Evolutionary conservation across 2,329 filamentous ascomycete species (phyloP).

Genomic region (Karstenula rhodostoma): DNA sequence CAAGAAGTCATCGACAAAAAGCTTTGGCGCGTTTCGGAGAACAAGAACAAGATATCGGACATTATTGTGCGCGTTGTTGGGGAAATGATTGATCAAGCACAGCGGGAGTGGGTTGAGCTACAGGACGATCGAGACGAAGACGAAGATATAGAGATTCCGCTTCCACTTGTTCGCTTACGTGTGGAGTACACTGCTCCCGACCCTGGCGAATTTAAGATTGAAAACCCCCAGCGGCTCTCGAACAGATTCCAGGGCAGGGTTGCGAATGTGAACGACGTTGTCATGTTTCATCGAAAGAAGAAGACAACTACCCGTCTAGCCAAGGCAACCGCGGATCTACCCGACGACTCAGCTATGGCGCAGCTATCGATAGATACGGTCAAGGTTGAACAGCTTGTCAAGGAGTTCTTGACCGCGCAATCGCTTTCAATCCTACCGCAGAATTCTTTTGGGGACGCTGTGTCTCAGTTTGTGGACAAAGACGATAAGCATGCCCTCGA

Average conservation of each 20-base stretch:
- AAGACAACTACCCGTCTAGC: slow-evolving; percentile 53
- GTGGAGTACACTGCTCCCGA: slow-evolving; percentile 90
- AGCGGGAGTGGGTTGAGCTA: slow-evolving; percentile 79
- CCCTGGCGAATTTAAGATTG: slow-evolving; percentile 84
- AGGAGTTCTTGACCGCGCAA: slow-evolving; percentile 85
- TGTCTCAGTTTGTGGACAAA: slow-evolving; percentile 91
- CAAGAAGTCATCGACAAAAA: slow-evolving; percentile 77
- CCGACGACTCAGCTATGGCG: slow-evolving; percentile 70
- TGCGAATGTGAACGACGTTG: slow-evolving; percentile 91
- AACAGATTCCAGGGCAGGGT: slow-evolving; percentile 90
- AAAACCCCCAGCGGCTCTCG: slow-evolving; percentile 96
- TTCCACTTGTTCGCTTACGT: slow-evolving; percentile 86
- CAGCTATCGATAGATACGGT: slow-evolving; percentile 74
- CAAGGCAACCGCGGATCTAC: slow-evolving; percentile 62
- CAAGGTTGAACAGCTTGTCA: slow-evolving; percentile 87
- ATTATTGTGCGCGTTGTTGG: slow-evolving; percentile 81
- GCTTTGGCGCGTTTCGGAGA: slow-evolving; percentile 82
- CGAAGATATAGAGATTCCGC: slow-evolving; percentile 69
- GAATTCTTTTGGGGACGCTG: slow-evolving; percentile 90
- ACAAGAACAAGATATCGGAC: slow-evolving; percentile 79
- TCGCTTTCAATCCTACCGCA: slow-evolving; percentile 92
- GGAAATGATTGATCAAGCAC: slow-evolving; percentile 86
- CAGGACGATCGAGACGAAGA: slow-evolving; percentile 64
- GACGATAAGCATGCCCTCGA: slow-evolving; percentile 91
- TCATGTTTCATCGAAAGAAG: slow-evolving; percentile 93